Evolutionary conservation across 148 eudicot species (phyloP).

Genomic region (Fagopyrum esculentum): DNA sequence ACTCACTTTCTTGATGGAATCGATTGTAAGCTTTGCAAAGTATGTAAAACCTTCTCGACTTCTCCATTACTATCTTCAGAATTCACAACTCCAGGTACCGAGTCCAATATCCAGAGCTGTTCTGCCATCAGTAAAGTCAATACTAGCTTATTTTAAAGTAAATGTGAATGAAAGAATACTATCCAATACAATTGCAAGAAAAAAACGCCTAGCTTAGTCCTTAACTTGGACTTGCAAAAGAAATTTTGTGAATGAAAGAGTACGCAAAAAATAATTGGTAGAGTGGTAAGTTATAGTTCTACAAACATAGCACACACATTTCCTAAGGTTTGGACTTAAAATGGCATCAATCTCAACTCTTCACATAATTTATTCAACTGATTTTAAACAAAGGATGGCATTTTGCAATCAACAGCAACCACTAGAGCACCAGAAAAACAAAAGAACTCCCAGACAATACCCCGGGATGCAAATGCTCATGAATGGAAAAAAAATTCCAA

Average conservation of each 20-base stretch:
- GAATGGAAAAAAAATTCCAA: neutral
- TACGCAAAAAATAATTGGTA: neutral
- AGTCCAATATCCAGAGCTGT: constrained; percentile 97
- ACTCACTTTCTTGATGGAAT: constrained; percentile 72
- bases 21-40: constrained; percentile 62
- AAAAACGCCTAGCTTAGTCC: neutral
- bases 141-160: neutral
- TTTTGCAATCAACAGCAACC: neutral
- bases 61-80: constrained; percentile 63
- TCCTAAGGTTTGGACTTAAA: neutral
- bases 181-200: neutral
- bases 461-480: neutral
- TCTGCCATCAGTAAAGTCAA: constrained; percentile 38
- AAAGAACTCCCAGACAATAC: neutral
- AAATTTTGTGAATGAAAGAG: neutral
- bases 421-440: neutral
- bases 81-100: constrained; percentile 77
- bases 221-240: neutral
- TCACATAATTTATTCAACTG: neutral
- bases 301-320: neutral
- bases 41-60: constrained; percentile 87
- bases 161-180: no score
- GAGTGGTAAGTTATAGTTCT: neutral
- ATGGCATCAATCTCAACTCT: neutral
- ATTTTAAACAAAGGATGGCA: neutral